These are phyloP conservation scores for Zalerion maritima DNA, from an alignment of 495 filamentous ascomycete species.

Conservation along the genomic window DNA sequence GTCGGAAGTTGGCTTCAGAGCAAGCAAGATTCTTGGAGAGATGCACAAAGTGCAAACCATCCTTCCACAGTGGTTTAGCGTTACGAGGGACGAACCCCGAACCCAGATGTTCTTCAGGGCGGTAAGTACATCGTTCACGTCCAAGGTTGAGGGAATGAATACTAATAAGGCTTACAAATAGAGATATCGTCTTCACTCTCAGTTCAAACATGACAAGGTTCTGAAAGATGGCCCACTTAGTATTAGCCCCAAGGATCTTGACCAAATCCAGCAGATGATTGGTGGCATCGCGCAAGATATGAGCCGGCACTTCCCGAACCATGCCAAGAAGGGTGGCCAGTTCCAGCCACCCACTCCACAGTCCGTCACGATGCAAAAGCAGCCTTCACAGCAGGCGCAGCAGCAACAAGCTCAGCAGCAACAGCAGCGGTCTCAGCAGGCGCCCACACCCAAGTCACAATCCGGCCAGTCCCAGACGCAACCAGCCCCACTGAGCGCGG, in stretches of 20 bases:
- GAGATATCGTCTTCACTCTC: slow-evolving; percentile 42
- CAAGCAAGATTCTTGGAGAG: slow-evolving; percentile 14
- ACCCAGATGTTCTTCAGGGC: slow-evolving; percentile 29
- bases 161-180: too few relatives aligned
- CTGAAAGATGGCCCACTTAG: slow-evolving; percentile 44
- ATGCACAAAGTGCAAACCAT: slow-evolving; percentile 22
- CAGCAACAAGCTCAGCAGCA: slow-evolving; percentile 5
- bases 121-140: slow-evolving; percentile 27
- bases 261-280: slow-evolving; percentile 31
- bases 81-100: slow-evolving; percentile 27
- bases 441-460: slow-evolving; percentile 10
- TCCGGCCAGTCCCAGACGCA: too few relatives aligned
- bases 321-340: slow-evolving; percentile 7
- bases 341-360: slow-evolving; percentile 6
- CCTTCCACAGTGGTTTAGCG: slow-evolving; percentile 25
- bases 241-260: slow-evolving; percentile 40
- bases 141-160: too few relatives aligned
- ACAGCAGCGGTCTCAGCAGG: slow-evolving; percentile 7
- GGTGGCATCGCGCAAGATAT: slow-evolving; percentile 22
- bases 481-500: slow-evolving; percentile 43
- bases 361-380: slow-evolving; percentile 10
- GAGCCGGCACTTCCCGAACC: slow-evolving; percentile 4
- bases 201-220: slow-evolving; percentile 38
- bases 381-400: slow-evolving; percentile 7
- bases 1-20: slow-evolving; percentile 17